Evolutionary conservation across 257 asterid species (phyloP).

Genomic region (Coffea canephora): DNA sequence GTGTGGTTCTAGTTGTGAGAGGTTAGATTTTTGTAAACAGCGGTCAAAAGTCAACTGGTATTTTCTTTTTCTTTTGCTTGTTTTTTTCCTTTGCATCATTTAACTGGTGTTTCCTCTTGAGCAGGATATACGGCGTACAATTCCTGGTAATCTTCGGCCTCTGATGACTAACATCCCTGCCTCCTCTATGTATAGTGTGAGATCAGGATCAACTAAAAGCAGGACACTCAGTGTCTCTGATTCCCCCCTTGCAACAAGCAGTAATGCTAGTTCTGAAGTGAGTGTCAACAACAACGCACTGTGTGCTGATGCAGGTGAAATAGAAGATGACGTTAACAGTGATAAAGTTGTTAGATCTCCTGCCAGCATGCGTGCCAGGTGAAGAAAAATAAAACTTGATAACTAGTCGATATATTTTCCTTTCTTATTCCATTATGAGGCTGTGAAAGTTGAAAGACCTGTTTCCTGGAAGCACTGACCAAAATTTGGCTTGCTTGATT

Average conservation of each 20-base stretch:
- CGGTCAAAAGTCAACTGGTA: background rate
- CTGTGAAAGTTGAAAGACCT: slow-evolving; percentile 9
- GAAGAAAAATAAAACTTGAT: slow-evolving; percentile 20
- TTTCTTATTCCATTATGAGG: slow-evolving; percentile 10
- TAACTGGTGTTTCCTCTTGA: slow-evolving; percentile 10
- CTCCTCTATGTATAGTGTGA: slow-evolving; percentile 92
- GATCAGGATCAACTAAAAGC: slow-evolving; percentile 73
- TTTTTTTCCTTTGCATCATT: background rate
- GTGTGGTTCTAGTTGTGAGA: background rate
- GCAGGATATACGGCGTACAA: slow-evolving; percentile 87
- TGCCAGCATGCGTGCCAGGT: slow-evolving; percentile 65
- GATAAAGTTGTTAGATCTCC: slow-evolving; percentile 67
- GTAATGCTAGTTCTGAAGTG: slow-evolving; percentile 91
- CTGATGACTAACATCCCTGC: slow-evolving; percentile 87
- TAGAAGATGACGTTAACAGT: slow-evolving; percentile 69
- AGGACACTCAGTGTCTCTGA: slow-evolving; percentile 67
- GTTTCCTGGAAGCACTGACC: slow-evolving; percentile 16
- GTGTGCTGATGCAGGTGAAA: slow-evolving; percentile 54
- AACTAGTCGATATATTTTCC: background rate
- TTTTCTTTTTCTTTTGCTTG: background rate
- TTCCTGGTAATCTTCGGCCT: slow-evolving; percentile 81
- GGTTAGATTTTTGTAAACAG: background rate
- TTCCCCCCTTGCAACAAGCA: slow-evolving; percentile 94
- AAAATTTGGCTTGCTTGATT: slow-evolving; percentile 24
- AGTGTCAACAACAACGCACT: slow-evolving; percentile 68